These are phyloP conservation scores for Peniophora sp. DNA, from an alignment of 1,284 basidiomycete species.

Conservation along the genomic window DNA sequence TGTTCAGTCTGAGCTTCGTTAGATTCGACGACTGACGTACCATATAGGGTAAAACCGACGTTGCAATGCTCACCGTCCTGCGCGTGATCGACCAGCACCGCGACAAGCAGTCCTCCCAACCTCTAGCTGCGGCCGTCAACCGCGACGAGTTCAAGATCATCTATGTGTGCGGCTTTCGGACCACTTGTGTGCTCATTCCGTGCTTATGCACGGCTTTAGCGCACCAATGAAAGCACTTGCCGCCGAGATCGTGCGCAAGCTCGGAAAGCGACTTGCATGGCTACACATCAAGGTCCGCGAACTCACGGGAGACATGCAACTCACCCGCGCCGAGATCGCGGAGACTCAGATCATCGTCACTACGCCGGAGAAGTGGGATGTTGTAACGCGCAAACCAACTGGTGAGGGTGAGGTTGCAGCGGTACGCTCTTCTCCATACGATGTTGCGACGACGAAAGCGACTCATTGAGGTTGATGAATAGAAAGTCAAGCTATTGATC, in stretches of 20 bases:
- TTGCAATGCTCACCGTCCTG: slow-evolving; percentile 92
- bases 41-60: slow-evolving; percentile 93
- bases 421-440: slow-evolving; percentile 34
- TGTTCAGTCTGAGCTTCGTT: not conserved
- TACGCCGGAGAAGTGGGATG: slow-evolving; percentile 99
- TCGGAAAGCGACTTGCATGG: slow-evolving; percentile 88
- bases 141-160: slow-evolving; percentile 89
- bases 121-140: slow-evolving; percentile 51
- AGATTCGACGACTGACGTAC: slow-evolving; percentile 3
- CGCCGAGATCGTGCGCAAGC: slow-evolving; percentile 91
- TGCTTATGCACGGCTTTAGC: slow-evolving; percentile 26
- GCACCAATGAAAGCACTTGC: slow-evolving; percentile 99
- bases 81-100: slow-evolving; percentile 80
- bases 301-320: slow-evolving; percentile 97
- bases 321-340: slow-evolving; percentile 90
- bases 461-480: slow-evolving; percentile 6
- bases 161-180: slow-evolving; percentile 66
- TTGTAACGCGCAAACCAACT: slow-evolving; percentile 95
- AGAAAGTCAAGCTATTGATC: slow-evolving; percentile 93
- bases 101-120: slow-evolving; percentile 17
- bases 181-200: not conserved
- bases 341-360: slow-evolving; percentile 99
- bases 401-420: slow-evolving; percentile 94
- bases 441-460: not conserved
- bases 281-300: slow-evolving; percentile 85